Base-by-base conservation (phyloP, 768 basidiomycete species). In the Scleroderma bovista region DNA sequence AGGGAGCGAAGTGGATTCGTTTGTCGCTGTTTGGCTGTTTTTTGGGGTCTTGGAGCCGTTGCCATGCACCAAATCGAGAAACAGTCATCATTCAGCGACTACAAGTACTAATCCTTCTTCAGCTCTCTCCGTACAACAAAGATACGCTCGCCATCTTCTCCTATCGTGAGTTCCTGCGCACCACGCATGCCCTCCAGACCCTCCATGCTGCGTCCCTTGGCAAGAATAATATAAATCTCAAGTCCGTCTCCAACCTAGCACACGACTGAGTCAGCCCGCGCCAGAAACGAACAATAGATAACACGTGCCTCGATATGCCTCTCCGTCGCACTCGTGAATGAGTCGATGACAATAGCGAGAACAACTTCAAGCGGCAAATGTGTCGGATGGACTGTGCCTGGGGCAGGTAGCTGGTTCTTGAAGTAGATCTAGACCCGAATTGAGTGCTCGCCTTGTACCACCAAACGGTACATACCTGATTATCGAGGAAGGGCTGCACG, bases 401-500 rank as follows among this genome's bases (percentile, higher is more conserved):
- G 77, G 46, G 83, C 83, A 45, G 88, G 75, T 32, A 72, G 77
- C 68, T 97, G 94, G 68, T 99, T 99, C 79, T 90, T 93, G 75
- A 93, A 95, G 79, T 96, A 95, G 63, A 98, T 91, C 94, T 98
- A 68, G 44, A 59, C 15, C n/a, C n/a, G n/a, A n/a, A n/a, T n/a
- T n/a, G n/a, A n/a, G n/a, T n/a, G n/a, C n/a, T n/a, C n/a, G n/a
- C n/a, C n/a, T n/a, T n/a, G n/a, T n/a, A n/a, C n/a, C n/a, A n/a
- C n/a, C n/a, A n/a, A n/a, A 68, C 79, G 76, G 74, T 23, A 72
- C 87, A 71, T 62, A 86, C 95, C 81, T 98, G 94, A 69, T 96
- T 97, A 72, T 99, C 96, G 59, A 99, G 73, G 82, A 99, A 96
- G 2, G 96, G 96, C 62, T 99, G 96, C 7, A 99, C 81, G 20